These are phyloP conservation scores for Immersiporthe knoxdaviesiana DNA, from an alignment of 2,329 filamentous ascomycete genomes.

Conservation along the genomic window DNA sequence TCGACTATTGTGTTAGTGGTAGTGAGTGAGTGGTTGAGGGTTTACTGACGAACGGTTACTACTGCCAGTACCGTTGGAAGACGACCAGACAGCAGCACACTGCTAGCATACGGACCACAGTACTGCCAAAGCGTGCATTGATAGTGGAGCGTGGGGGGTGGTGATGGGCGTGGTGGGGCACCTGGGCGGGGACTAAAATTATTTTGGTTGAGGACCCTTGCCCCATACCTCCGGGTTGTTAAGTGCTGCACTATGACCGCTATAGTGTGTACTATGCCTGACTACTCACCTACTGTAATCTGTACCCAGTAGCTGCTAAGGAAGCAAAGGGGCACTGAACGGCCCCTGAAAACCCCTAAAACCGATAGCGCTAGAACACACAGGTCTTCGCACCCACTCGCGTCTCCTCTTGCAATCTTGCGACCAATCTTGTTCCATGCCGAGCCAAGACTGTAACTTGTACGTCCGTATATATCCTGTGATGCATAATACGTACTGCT, in stretches of 20 bases:
- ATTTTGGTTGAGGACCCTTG: background rate
- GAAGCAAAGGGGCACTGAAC: background rate
- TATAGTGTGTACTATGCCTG: background rate
- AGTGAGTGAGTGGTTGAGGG: no score
- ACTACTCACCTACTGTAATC: no score
- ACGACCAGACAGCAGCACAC: no score
- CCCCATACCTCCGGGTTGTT: background rate
- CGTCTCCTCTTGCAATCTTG: slow-evolving; percentile 1
- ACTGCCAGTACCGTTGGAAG: no score
- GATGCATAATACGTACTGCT: background rate
- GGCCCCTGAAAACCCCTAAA: background rate
- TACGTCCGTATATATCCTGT: no score
- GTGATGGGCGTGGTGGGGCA: background rate
- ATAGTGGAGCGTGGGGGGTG: background rate
- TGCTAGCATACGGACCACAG: no score
- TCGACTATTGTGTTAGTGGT: no score
- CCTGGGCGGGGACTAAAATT: background rate
- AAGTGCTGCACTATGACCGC: background rate
- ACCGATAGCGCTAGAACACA: background rate
- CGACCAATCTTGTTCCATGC: background rate
- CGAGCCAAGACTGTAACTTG: background rate
- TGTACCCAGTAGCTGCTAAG: no score
- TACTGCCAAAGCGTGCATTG: no score
- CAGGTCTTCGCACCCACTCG: background rate
- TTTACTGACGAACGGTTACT: no score